These are phyloP conservation scores for Neurospora sp. DNA, from an alignment of 495 filamentous ascomycete genomes.

Conservation along the genomic window DNA sequence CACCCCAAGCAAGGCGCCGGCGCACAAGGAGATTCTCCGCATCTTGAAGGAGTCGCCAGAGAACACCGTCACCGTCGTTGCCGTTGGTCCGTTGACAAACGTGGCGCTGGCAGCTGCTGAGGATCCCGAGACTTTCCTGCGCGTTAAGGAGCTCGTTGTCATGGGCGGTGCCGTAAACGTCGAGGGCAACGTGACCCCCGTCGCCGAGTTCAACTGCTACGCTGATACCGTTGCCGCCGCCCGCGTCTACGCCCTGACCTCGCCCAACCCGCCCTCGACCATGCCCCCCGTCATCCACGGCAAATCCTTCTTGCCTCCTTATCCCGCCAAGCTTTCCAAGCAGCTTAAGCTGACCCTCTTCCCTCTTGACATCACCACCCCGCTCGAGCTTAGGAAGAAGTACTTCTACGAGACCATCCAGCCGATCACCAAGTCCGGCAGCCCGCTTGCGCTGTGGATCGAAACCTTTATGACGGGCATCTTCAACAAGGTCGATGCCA, in stretches of 20 bases:
- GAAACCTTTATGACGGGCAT: slow-evolving; percentile 65
- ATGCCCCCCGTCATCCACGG: slow-evolving; percentile 51
- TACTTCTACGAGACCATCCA: slow-evolving; percentile 48
- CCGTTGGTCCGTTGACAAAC: slow-evolving; percentile 85
- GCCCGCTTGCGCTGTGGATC: slow-evolving; percentile 77
- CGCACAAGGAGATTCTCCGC: slow-evolving; percentile 78
- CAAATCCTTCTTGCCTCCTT: slow-evolving; percentile 43
- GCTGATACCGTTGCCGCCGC: slow-evolving; percentile 80
- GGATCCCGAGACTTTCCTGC: slow-evolving; percentile 77
- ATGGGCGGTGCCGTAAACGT: slow-evolving; percentile 86
- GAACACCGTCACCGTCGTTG: slow-evolving; percentile 80
- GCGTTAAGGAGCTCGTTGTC: slow-evolving; percentile 82
- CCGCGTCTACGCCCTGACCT: slow-evolving; percentile 81
- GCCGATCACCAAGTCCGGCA: slow-evolving; percentile 40
- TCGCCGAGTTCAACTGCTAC: slow-evolving; percentile 76
- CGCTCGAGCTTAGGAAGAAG: slow-evolving; percentile 54
- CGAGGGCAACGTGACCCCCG: slow-evolving; percentile 72
- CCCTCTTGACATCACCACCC: slow-evolving; percentile 80
- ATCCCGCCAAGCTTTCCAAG: slow-evolving; percentile 54
- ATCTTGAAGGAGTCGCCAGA: slow-evolving; percentile 66
- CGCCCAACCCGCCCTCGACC: slow-evolving; percentile 53
- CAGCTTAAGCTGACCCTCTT: slow-evolving; percentile 69
- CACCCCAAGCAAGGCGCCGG: slow-evolving; percentile 56
- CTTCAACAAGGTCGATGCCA: slow-evolving; percentile 63
- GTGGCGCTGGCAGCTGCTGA: slow-evolving; percentile 76